Evolutionary conservation across 2,329 filamentous ascomycete species (phyloP).

Genomic region (Stenocarpella maydis): DNA sequence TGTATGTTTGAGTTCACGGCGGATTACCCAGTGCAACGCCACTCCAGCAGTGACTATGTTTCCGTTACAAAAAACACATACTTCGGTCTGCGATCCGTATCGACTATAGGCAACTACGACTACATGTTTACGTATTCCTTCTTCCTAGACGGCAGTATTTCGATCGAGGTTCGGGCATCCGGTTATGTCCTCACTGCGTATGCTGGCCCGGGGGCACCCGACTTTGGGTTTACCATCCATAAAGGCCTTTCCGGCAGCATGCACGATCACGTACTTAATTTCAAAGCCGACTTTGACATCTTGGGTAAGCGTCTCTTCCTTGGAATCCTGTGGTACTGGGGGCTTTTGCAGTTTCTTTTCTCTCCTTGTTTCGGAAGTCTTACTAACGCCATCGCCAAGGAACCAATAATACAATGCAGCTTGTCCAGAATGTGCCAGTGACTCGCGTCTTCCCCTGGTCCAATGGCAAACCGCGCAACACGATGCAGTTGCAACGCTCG

Average conservation of each 20-base stretch:
- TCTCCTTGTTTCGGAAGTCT: too few relatives aligned
- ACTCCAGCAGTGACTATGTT: conserved; percentile 51
- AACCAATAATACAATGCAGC: conserved; percentile 53
- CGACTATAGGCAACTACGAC: conserved; percentile 64
- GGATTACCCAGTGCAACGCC: conserved; percentile 58
- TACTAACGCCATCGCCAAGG: conserved; percentile 52
- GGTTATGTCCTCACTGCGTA: conserved; percentile 63
- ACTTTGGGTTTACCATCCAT: conserved; percentile 60
- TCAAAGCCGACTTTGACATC: conserved; percentile 57
- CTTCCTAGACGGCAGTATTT: conserved; percentile 58
- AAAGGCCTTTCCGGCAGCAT: conserved; percentile 56
- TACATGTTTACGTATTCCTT: conserved; percentile 59
- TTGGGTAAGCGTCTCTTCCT: not conserved
- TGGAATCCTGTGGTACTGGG: too few relatives aligned
- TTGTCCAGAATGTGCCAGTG: conserved; percentile 45
- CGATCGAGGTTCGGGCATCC: conserved; percentile 59
- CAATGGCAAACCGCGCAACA: conserved; percentile 53
- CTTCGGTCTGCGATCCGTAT: conserved; percentile 55
- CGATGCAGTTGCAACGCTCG: conserved; percentile 57
- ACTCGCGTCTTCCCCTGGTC: conserved; percentile 57
- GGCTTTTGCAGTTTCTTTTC: too few relatives aligned
- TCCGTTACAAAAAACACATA: conserved; percentile 56
- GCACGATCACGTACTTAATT: conserved; percentile 65
- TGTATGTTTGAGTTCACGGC: conserved; percentile 65
- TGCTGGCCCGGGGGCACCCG: conserved; percentile 51